Percentiles rank a stretch among this genome's conserved stretches.
Evolutionary conservation across 31 red algal species (phyloP).

Genomic region (Odonthalia washingtoniensis): DNA sequence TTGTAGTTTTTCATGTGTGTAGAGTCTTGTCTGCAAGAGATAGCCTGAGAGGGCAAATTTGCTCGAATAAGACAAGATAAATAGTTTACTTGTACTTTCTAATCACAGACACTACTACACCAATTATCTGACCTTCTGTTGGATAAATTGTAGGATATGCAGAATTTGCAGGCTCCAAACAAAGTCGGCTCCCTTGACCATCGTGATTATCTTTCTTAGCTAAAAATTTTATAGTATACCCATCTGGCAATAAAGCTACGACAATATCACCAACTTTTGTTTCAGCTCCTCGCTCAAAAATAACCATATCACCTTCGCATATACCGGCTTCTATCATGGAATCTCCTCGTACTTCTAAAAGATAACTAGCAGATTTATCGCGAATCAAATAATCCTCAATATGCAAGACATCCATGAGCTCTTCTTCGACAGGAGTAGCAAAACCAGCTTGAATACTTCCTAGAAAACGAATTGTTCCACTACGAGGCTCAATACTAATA

Average conservation of each 20-base stretch:
- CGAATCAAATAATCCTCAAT: not conserved
- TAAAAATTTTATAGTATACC: not conserved
- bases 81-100: not conserved
- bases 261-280: not conserved
- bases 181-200: too few species aligned
- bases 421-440: not conserved
- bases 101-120: not conserved
- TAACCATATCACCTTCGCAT: not conserved
- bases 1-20: too few species aligned
- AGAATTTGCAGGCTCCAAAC: not conserved
- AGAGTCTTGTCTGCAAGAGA: too few species aligned
- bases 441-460: not conserved
- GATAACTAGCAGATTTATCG: not conserved
- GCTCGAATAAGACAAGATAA: too few species aligned
- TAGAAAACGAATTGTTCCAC: not conserved
- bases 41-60: too few species aligned
- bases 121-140: not conserved
- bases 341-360: not conserved
- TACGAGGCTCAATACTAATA: too few species aligned
- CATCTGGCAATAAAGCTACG: not conserved
- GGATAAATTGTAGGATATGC: not conserved
- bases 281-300: not conserved
- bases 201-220: not conserved
- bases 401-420: not conserved
- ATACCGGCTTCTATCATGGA: not conserved